Percentiles rank a stretch among this genome's conserved stretches.
These are phyloP conservation scores for Saccharomyces kudriavzevii DNA, from an alignment of 805 yeast species.

Conservation along the genomic window DNA sequence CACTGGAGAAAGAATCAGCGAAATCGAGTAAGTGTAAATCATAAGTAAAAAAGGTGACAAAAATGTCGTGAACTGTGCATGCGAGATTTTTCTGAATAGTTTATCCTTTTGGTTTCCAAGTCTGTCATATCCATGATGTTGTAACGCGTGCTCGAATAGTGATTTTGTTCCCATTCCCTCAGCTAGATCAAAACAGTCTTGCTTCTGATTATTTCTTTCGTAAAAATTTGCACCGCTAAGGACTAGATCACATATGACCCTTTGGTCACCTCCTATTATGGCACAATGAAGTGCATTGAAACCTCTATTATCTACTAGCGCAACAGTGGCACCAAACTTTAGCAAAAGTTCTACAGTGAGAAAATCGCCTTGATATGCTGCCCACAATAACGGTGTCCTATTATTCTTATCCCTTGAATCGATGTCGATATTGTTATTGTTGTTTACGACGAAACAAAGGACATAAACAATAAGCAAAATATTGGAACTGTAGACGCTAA, in stretches of 20 bases:
- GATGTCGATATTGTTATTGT: slow-evolving; percentile 38
- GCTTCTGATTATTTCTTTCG: slow-evolving; percentile 52
- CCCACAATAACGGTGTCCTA: slow-evolving; percentile 86
- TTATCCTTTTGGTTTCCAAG: slow-evolving; percentile 34
- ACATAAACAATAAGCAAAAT: slow-evolving; percentile 70
- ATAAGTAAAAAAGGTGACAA: slow-evolving; percentile 51
- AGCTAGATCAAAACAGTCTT: slow-evolving; percentile 56
- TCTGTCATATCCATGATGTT: slow-evolving; percentile 47
- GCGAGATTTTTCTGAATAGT: slow-evolving; percentile 32
- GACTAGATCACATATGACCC: slow-evolving; percentile 48
- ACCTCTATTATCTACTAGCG: slow-evolving; percentile 51
- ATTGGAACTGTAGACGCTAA: slow-evolving; percentile 84
- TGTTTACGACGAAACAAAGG: slow-evolving; percentile 33
- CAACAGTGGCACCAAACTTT: slow-evolving; percentile 60
- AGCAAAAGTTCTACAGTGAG: slow-evolving; percentile 61
- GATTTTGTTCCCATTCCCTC: slow-evolving; percentile 56
- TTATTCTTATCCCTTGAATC: slow-evolving; percentile 58
- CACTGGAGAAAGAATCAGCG: slow-evolving; percentile 27
- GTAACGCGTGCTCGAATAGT: slow-evolving; percentile 37
- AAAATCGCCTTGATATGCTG: slow-evolving; percentile 85
- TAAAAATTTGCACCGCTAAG: slow-evolving; percentile 54
- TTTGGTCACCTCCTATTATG: slow-evolving; percentile 56
- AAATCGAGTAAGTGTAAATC: slow-evolving; percentile 35
- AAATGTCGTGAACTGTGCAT: slow-evolving; percentile 52
- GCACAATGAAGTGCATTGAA: slow-evolving; percentile 82